Evolutionary conservation across 2,329 filamentous ascomycete genomes (phyloP).

Genomic region (Acarospora socialis): DNA sequence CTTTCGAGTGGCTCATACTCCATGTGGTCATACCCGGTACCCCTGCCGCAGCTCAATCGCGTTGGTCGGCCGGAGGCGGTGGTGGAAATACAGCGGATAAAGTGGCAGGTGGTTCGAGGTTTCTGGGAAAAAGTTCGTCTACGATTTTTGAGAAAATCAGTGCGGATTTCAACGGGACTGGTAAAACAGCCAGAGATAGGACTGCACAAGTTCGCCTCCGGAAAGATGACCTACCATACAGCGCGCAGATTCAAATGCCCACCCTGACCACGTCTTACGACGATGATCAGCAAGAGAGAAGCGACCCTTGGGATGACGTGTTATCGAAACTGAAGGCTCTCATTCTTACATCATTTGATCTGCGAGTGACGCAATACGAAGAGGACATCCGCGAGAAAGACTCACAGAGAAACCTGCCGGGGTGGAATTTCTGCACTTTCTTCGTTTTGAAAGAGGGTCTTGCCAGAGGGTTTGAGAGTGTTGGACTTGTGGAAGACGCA

Average conservation of each 20-base stretch:
- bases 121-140: constrained; percentile 61
- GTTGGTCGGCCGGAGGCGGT: constrained; percentile 39
- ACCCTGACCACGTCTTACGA: constrained; percentile 19
- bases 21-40: constrained; percentile 88
- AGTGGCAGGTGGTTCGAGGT: constrained; percentile 50
- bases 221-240: too few species aligned
- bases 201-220: constrained; percentile 72
- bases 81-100: constrained; percentile 47
- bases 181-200: constrained; percentile 59
- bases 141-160: constrained; percentile 82
- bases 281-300: constrained; percentile 59
- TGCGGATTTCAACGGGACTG: constrained; percentile 72
- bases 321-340: constrained; percentile 74
- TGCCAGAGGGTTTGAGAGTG: constrained; percentile 86
- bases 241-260: constrained; percentile 16
- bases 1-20: constrained; percentile 87
- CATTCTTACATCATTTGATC: constrained; percentile 81
- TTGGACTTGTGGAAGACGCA: constrained; percentile 89
- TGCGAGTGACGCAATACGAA: constrained; percentile 84
- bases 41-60: constrained; percentile 61
- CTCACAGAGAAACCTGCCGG: constrained; percentile 68
- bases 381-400: constrained; percentile 95
- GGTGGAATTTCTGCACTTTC: constrained; percentile 99
- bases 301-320: constrained; percentile 68
- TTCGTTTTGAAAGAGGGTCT: constrained; percentile 95